Conservation (phyloP, 768 basidiomycete genomes). For the Mrakia hoshinonis region DNA sequence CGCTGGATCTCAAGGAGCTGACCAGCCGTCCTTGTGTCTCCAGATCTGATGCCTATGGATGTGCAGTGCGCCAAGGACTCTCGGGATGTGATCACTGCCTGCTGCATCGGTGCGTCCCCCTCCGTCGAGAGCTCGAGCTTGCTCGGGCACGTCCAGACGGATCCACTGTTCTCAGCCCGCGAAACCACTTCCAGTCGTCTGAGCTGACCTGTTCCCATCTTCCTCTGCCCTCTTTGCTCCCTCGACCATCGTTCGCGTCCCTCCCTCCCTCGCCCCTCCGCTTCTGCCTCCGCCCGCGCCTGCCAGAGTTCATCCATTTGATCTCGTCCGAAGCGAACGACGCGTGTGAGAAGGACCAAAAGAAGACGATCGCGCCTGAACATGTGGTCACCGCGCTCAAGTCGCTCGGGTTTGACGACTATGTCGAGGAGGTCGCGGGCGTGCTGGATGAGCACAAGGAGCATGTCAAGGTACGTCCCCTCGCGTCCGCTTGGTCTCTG, state of each 20-base stretch:
- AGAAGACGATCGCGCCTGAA: slow-evolving; percentile 97
- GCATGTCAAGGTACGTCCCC: slow-evolving; percentile 65
- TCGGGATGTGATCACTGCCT: slow-evolving; percentile 92
- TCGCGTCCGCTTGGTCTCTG: background rate
- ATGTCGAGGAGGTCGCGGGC: slow-evolving; percentile 80
- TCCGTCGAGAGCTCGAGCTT: background rate
- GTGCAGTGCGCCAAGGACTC: slow-evolving; percentile 90
- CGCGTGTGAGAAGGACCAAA: slow-evolving; percentile 93
- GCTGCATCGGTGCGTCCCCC: slow-evolving; percentile 76
- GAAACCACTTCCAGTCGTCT: too few species aligned
- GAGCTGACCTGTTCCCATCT: background rate
- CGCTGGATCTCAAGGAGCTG: slow-evolving; percentile 6
- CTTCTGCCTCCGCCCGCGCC: slow-evolving; percentile 5
- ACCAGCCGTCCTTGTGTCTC: background rate
- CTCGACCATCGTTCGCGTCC: background rate
- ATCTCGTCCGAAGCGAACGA: slow-evolving; percentile 97
- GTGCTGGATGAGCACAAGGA: slow-evolving; percentile 95
- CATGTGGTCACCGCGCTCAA: slow-evolving; percentile 88
- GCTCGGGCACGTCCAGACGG: too few species aligned
- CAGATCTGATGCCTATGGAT: slow-evolving; percentile 82
- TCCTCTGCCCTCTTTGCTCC: background rate
- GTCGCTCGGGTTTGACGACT: slow-evolving; percentile 87
- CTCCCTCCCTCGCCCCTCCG: background rate
- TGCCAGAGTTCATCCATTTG: slow-evolving; percentile 94
- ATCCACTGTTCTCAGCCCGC: too few species aligned